These are phyloP conservation scores for Pleurozium schreberi DNA, from an alignment of 225 moss, liverwort and hornwort genomes.

Conservation along the genomic window DNA sequence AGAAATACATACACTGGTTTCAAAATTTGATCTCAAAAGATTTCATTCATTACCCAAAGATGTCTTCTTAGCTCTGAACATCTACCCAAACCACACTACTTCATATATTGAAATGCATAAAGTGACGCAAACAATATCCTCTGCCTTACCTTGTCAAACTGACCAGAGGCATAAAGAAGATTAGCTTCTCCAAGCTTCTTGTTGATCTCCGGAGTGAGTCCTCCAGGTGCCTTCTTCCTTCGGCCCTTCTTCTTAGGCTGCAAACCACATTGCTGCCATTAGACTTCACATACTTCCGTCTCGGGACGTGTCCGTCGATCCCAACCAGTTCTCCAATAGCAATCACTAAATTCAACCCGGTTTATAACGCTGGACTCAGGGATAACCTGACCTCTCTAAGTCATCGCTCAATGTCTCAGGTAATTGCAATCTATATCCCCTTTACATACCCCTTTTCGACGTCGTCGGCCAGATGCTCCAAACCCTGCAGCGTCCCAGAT, in stretches of 20 bases:
- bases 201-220: constrained; percentile 68
- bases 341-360: background rate
- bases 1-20: background rate
- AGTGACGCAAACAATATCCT: background rate
- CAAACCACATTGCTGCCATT: background rate
- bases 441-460: constrained; percentile 61
- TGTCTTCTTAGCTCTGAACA: background rate
- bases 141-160: constrained; percentile 67
- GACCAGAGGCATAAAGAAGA: constrained; percentile 82
- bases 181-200: constrained; percentile 97
- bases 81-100: background rate
- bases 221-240: constrained; percentile 45
- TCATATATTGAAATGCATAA: background rate
- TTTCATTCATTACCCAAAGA: background rate
- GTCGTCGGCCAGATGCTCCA: constrained; percentile 48
- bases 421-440: background rate
- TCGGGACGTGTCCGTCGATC: background rate
- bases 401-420: background rate
- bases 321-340: background rate
- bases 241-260: constrained; percentile 61
- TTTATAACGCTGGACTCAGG: background rate
- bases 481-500: constrained; percentile 96
- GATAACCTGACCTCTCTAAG: background rate
- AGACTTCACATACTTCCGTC: background rate
- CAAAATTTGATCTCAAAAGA: background rate